Conservation (phyloP, 495 filamentous ascomycete species). For the Penicillium chermesinum region DNA sequence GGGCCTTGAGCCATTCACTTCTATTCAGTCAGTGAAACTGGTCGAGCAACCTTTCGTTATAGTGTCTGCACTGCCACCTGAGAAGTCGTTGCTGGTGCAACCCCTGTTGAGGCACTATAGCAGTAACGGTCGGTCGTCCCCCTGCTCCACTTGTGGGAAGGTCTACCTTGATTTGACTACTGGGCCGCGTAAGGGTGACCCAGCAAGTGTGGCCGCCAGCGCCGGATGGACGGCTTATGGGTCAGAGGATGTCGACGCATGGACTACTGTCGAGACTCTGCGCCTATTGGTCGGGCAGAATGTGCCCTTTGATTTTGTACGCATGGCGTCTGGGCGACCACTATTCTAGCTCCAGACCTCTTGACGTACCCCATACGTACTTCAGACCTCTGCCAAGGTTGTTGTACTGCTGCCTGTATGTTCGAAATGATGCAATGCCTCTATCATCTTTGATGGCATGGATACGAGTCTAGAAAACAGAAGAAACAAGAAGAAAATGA, state of each 20-base stretch:
- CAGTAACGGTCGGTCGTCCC: constrained; percentile 39
- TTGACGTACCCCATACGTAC: no score
- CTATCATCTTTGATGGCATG: no score
- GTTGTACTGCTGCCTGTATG: no score
- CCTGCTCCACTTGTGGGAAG: constrained; percentile 54
- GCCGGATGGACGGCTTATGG: constrained; percentile 76
- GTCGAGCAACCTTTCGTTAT: constrained; percentile 75
- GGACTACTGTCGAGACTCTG: constrained; percentile 75
- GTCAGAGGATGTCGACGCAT: constrained; percentile 70
- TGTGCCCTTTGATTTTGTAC: constrained; percentile 80
- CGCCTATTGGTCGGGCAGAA: constrained; percentile 76
- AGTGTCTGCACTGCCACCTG: constrained; percentile 68
- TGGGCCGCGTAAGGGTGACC: constrained; percentile 62
- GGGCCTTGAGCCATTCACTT: constrained; percentile 71
- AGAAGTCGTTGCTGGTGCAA: constrained; percentile 74
- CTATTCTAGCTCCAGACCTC: constrained; percentile 54
- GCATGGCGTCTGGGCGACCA: constrained; percentile 66
- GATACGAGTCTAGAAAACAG: no score
- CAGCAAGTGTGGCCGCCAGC: constrained; percentile 59
- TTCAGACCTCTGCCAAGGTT: no score
- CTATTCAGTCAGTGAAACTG: constrained; percentile 69
- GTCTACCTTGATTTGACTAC: constrained; percentile 77
- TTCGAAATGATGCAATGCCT: no score
- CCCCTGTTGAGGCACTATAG: constrained; percentile 66
- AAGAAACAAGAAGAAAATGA: not conserved